Percentiles rank a stretch among this genome's conserved stretches.
These are phyloP conservation scores for Ulmus americana DNA, from an alignment of 331 rosid genomes.

Conservation along the genomic window DNA sequence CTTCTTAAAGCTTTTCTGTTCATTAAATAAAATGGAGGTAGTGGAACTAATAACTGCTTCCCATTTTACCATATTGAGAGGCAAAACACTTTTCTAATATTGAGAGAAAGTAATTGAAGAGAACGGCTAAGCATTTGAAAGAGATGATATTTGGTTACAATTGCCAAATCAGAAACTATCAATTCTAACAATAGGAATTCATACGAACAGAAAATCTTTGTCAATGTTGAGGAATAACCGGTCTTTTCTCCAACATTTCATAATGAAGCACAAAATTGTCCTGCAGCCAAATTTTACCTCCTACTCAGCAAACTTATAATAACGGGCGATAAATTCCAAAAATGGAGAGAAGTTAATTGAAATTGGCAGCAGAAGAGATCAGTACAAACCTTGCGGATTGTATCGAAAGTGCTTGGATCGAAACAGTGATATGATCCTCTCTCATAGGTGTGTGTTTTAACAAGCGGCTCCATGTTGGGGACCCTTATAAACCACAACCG, in stretches of 20 bases:
- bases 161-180: constrained; percentile 25
- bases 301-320: not conserved
- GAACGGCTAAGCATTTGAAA: too few relatives aligned
- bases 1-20: too few relatives aligned
- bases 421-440: constrained; percentile 85
- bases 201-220: constrained; percentile 14
- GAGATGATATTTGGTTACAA: constrained; percentile 13
- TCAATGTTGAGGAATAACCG: constrained; percentile 60
- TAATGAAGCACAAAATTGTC: constrained; percentile 72
- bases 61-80: too few relatives aligned
- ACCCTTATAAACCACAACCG: constrained; percentile 64
- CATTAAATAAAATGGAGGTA: too few relatives aligned
- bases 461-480: constrained; percentile 75
- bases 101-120: too few relatives aligned
- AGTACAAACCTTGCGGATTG: constrained; percentile 61
- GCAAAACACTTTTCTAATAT: too few relatives aligned
- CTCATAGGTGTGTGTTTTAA: constrained; percentile 66
- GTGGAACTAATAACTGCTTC: too few relatives aligned
- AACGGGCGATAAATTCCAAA: not conserved
- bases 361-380: not conserved
- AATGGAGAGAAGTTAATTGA: not conserved
- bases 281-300: constrained; percentile 42
- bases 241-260: constrained; percentile 82
- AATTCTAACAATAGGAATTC: constrained; percentile 27
- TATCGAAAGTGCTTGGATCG: constrained; percentile 78